phyloP scores from a whole-genome alignment of 1,284 basidiomycete species.

The Clitocybe nebularis region DNA sequence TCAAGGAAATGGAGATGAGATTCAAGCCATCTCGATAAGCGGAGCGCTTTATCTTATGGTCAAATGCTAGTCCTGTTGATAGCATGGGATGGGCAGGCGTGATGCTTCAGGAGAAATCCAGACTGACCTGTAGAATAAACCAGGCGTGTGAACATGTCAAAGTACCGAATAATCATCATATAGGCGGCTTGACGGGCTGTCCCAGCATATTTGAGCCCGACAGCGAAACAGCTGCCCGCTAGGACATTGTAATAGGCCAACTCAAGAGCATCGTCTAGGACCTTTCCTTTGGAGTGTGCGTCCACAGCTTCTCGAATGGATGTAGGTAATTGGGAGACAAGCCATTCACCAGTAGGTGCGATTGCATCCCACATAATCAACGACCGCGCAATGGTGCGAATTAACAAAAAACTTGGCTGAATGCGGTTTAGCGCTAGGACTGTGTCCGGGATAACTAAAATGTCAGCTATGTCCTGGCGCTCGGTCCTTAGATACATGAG shows the following conservation, averaged over 20 bases:
- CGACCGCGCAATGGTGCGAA: conserved; percentile 75
- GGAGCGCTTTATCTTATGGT: conserved; percentile 80
- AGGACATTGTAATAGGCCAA: conserved; percentile 87
- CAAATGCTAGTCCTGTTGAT: conserved; percentile 67
- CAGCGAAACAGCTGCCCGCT: conserved; percentile 86
- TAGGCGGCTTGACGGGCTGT: conserved; percentile 88
- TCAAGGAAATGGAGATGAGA: conserved; percentile 79
- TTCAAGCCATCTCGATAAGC: conserved; percentile 89
- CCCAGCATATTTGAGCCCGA: conserved; percentile 92
- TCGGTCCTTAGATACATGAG: conserved; percentile 90
- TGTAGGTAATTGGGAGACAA: conserved; percentile 70
- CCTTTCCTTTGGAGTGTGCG: conserved; percentile 42
- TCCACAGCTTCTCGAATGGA: conserved; percentile 64
- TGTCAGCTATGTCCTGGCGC: conserved; percentile 79
- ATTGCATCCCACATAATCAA: conserved; percentile 90
- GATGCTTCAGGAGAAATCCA: neutral
- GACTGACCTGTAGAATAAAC: conserved; percentile 60
- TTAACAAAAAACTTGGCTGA: conserved; percentile 83
- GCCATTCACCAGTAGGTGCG: conserved; percentile 73
- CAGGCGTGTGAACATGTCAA: conserved; percentile 72
- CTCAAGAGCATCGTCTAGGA: conserved; percentile 74
- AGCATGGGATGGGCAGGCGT: conserved; percentile 6
- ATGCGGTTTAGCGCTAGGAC: conserved; percentile 77
- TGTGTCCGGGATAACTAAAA: conserved; percentile 81
- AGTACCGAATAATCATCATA: conserved; percentile 74